phyloP scores from a whole-genome alignment of 768 basidiomycete genomes.

The Zangia roseola region DNA sequence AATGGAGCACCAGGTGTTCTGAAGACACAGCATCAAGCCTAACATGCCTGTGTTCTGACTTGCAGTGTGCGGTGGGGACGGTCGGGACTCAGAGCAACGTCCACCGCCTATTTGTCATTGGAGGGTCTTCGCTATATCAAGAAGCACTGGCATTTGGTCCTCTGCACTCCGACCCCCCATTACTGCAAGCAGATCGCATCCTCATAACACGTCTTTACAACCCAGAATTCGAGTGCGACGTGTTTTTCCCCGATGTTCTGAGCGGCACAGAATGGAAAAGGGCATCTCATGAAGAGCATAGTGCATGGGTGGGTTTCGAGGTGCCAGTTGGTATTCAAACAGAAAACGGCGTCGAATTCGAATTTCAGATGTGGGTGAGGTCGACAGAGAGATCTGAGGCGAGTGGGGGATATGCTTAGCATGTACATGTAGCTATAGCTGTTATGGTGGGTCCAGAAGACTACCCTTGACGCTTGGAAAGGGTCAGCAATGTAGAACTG shows the following conservation, averaged over 20 bases:
- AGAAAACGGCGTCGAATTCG: slow-evolving; percentile 83
- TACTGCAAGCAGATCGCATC: slow-evolving; percentile 67
- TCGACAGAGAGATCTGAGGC: slow-evolving; percentile 17
- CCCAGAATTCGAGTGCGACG: slow-evolving; percentile 84
- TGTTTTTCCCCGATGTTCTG: slow-evolving; percentile 77
- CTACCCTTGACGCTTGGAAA: slow-evolving; percentile 64
- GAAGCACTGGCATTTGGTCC: slow-evolving; percentile 64
- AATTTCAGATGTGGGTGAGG: slow-evolving; percentile 95
- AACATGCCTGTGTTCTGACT: slow-evolving; percentile 29
- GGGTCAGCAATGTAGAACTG: slow-evolving; percentile 11
- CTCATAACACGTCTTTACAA: slow-evolving; percentile 81
- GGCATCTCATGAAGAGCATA: slow-evolving; percentile 60
- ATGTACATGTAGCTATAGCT: slow-evolving; percentile 1
- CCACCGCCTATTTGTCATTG: slow-evolving; percentile 80
- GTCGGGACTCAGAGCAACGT: slow-evolving; percentile 25
- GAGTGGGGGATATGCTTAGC: not conserved
- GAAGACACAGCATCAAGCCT: slow-evolving; percentile 15
- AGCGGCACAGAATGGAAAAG: slow-evolving; percentile 50
- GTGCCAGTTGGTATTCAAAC: slow-evolving; percentile 74
- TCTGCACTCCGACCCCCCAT: slow-evolving; percentile 27
- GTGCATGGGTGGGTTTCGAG: slow-evolving; percentile 76
- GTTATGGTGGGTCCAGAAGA: too few relatives aligned
- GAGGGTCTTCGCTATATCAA: slow-evolving; percentile 84
- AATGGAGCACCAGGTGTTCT: slow-evolving; percentile 15
- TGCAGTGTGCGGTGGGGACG: slow-evolving; percentile 17